These are phyloP conservation scores for Leccinum variabile DNA, from an alignment of 1,284 basidiomycete species.

Conservation along the genomic window DNA sequence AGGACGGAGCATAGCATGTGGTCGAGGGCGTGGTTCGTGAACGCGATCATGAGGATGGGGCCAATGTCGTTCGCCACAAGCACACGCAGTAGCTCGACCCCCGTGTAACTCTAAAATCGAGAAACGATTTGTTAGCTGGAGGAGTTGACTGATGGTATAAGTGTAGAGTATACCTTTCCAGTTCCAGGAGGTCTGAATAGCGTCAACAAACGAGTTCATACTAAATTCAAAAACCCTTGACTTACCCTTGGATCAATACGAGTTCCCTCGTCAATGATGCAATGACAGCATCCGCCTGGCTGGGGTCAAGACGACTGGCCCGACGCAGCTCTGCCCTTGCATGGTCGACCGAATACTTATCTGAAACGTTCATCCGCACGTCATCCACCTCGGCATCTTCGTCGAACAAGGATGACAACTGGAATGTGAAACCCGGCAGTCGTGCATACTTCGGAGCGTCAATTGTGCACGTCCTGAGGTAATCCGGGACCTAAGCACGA, in stretches of 20 bases:
- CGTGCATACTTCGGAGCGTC: constrained; percentile 50
- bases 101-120: constrained; percentile 56
- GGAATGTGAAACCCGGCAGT: constrained; percentile 48
- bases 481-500: constrained; percentile 42
- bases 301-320: constrained; percentile 57
- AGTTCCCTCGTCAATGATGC: constrained; percentile 60
- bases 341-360: constrained; percentile 26
- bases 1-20: constrained; percentile 63
- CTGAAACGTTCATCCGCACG: constrained; percentile 20
- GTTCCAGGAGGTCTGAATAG: constrained; percentile 66
- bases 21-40: constrained; percentile 77
- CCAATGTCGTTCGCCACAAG: constrained; percentile 50
- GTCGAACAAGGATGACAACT: constrained; percentile 46
- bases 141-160: not conserved
- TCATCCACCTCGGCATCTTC: constrained; percentile 21
- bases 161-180: constrained; percentile 53
- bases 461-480: constrained; percentile 38
- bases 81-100: constrained; percentile 63
- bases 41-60: constrained; percentile 68
- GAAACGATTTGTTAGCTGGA: constrained; percentile 1
- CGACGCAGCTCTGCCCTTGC: constrained; percentile 44
- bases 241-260: constrained; percentile 69
- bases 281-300: constrained; percentile 68
- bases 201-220: constrained; percentile 1
- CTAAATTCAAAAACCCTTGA: not conserved